Evolutionary conservation across 179 eudicot species (phyloP).

Genomic region (Amaranthus tricolor): DNA sequence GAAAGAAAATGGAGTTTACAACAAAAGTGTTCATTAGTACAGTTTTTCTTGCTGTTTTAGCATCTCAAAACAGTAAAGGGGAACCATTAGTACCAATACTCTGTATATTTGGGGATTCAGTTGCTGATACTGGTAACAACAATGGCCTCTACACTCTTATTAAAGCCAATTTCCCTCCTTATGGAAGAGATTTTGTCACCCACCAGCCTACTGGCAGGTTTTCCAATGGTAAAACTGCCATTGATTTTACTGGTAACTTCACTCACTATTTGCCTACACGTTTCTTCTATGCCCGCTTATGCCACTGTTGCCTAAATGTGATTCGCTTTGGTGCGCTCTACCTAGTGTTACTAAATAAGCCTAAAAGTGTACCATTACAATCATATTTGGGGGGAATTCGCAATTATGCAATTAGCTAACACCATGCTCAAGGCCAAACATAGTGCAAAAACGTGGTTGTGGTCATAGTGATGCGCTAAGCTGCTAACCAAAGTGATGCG

Average conservation of each 20-base stretch:
- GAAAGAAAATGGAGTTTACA: constrained; percentile 18
- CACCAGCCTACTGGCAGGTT: constrained; percentile 72
- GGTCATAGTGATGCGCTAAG: no score
- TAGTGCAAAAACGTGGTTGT: no score
- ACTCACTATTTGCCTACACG: not conserved
- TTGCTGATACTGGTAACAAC: constrained; percentile 68
- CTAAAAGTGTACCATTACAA: no score
- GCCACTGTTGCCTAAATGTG: not conserved
- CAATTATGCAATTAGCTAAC: no score
- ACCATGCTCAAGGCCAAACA: no score
- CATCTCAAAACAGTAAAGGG: constrained; percentile 26
- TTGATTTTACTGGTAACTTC: constrained; percentile 60
- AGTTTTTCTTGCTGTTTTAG: constrained; percentile 16
- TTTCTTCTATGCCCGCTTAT: constrained; percentile 9
- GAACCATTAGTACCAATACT: constrained; percentile 69
- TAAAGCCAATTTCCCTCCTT: constrained; percentile 75
- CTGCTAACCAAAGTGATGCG: no score
- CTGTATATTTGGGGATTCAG: constrained; percentile 73
- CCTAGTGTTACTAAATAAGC: no score
- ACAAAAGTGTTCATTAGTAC: not conserved
- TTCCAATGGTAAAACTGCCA: constrained; percentile 71
- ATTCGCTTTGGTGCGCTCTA: no score
- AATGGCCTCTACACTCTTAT: constrained; percentile 58
- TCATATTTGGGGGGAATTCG: no score
- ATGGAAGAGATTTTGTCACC: constrained; percentile 65